phyloP scores from a whole-genome alignment of 106 monocot genomes.

The Phalaenopsis equestris region DNA sequence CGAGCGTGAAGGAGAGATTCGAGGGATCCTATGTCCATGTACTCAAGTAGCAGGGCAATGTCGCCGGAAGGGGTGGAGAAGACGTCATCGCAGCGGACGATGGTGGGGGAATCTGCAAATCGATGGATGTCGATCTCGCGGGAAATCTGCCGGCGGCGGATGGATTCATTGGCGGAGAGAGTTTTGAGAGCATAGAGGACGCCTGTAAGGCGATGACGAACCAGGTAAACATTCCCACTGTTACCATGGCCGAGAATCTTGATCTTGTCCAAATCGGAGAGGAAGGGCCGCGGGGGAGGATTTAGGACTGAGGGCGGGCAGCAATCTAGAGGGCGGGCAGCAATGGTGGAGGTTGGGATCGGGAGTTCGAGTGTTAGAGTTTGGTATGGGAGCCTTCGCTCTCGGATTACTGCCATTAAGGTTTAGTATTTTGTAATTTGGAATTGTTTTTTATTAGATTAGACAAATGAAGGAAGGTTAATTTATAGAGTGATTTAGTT shows the following conservation, averaged over 20 bases:
- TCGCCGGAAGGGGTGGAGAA: conserved; percentile 27
- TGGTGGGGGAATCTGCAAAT: conserved; percentile 30
- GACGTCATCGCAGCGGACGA: conserved; percentile 31
- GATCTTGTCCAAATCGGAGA: conserved; percentile 49
- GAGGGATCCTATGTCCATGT: conserved; percentile 35
- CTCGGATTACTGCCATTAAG: conserved; percentile 34
- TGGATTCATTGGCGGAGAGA: conserved; percentile 15
- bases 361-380: conserved; percentile 19
- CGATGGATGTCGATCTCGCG: conserved; percentile 51
- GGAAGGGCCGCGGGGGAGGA: conserved; percentile 3
- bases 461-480: neutral
- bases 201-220: conserved; percentile 36
- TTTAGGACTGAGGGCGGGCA: conserved; percentile 1
- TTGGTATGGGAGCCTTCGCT: conserved; percentile 6
- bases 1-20: conserved; percentile 12
- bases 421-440: neutral
- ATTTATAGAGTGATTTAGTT: neutral
- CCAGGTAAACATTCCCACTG: conserved; percentile 74
- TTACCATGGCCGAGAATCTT: conserved; percentile 62
- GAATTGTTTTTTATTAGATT: neutral
- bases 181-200: conserved; percentile 54
- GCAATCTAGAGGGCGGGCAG: neutral
- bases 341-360: neutral
- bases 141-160: neutral
- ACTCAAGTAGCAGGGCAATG: conserved; percentile 34